Evolutionary conservation across 305 asterid species (phyloP).

Genomic region (Petunia hybrid): DNA sequence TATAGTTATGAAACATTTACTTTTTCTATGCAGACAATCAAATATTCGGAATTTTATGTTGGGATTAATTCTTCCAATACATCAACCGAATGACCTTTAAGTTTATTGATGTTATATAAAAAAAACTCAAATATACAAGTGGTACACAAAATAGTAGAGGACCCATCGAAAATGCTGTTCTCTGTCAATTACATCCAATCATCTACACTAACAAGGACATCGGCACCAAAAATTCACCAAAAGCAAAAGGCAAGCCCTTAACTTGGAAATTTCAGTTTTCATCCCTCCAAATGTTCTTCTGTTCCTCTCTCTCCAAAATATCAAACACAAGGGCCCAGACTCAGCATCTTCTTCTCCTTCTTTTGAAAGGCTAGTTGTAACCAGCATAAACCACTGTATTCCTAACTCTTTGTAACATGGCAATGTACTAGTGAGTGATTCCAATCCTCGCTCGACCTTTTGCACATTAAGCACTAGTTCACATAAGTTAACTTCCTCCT

Average conservation of each 20-base stretch:
- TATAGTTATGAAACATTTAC: too few relatives aligned
- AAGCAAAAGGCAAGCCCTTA: conserved; percentile 5
- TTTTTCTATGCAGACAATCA: too few relatives aligned
- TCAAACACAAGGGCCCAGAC: neutral
- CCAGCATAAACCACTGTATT: neutral
- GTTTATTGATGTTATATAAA: neutral
- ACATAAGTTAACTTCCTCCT: neutral
- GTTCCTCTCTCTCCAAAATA: conserved; percentile 13
- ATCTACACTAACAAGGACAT: conserved; percentile 4
- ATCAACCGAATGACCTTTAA: neutral
- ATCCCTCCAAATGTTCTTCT: conserved; percentile 19
- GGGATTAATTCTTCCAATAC: too few relatives aligned
- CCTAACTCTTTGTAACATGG: neutral
- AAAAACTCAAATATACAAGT: conserved; percentile 15
- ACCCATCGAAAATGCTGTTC: neutral
- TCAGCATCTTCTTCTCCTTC: conserved; percentile 11
- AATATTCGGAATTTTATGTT: too few relatives aligned
- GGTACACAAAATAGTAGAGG: conserved; percentile 7
- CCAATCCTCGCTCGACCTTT: conserved; percentile 11
- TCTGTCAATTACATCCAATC: neutral
- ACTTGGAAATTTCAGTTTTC: neutral
- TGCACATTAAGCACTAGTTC: neutral
- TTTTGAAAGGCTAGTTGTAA: conserved; percentile 1
- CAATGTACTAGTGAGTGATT: conserved; percentile 24
- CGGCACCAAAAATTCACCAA: neutral